These are phyloP conservation scores for Talaromyces thailandensis DNA, from an alignment of 495 filamentous ascomycete genomes.

Conservation along the genomic window DNA sequence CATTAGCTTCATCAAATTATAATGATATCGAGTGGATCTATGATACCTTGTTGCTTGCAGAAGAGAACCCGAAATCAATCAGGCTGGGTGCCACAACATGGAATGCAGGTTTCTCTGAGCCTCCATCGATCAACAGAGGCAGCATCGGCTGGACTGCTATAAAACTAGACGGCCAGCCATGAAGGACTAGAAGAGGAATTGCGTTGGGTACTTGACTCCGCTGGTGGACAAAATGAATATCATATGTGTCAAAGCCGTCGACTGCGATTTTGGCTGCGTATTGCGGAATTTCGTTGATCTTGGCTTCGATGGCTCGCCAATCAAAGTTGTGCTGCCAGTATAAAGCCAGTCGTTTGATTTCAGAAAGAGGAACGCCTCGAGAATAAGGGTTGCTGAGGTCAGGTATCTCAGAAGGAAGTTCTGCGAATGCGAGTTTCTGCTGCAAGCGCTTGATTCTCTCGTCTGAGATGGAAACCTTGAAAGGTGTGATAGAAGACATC, in stretches of 20 bases:
- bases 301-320: constrained; percentile 33
- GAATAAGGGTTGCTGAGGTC: constrained; percentile 24
- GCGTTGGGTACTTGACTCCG: constrained; percentile 20
- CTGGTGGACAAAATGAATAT: constrained; percentile 41
- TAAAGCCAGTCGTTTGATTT: constrained; percentile 23
- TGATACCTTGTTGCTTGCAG: constrained; percentile 13
- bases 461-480: constrained; percentile 29
- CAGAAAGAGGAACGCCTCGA: constrained; percentile 28
- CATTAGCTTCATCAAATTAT: neutral
- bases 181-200: constrained; percentile 35
- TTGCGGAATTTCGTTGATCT: constrained; percentile 35
- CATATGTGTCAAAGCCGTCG: constrained; percentile 27
- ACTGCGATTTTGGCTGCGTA: constrained; percentile 31
- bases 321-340: constrained; percentile 33
- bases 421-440: constrained; percentile 23
- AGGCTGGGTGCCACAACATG: constrained; percentile 36
- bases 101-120: constrained; percentile 23
- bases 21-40: neutral
- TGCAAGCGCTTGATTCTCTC: constrained; percentile 23
- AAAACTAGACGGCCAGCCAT: constrained; percentile 39
- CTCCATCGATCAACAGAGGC: constrained; percentile 15
- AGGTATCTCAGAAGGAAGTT: constrained; percentile 28
- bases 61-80: constrained; percentile 34
- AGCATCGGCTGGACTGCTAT: constrained; percentile 30
- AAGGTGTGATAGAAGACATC: constrained; percentile 11